Evolutionary conservation across 257 asterid species (phyloP), one percentile per base, ranked within the genome.

Genomic region (Rauvolfia tetraphylla): DNA sequence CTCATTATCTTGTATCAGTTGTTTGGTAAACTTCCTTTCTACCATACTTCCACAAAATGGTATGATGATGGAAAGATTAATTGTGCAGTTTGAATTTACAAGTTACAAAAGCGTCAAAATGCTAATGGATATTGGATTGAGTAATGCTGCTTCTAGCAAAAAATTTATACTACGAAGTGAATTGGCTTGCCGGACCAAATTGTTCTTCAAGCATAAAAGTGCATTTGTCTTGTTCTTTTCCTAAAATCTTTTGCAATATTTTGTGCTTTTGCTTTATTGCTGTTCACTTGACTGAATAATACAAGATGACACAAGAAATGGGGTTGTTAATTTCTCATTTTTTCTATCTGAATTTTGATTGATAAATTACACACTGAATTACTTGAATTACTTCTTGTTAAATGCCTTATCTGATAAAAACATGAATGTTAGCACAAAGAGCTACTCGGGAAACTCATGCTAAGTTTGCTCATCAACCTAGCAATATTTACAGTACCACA

Each of bases 401-500:
- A 70, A 14, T 44, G 14, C 74, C 59, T 66, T 49, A 38, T 66
- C 46, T 36, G 23, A 38, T 11, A 31, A 66, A 22, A 25, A 66
- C 31, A 20, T 36, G 15, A 3, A 31, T 59, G 20, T 59, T 7
- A 31, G 10, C 12, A 3, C 68, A 29, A 66, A 44, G 39, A 46
- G 27, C 59, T 44, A 48, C n/a, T 67, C 44, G 39, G 58, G 23
- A 44, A 70, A 70, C 11, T 70, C n/a, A 42, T 70, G 25, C n/a
- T 70, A 69, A 71, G 46, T 20, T 33, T 72, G 42, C 34, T 72
- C 74, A 20, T 25, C 74, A 22, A 70, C 53, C 11, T 3, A 9
- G 51, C 34, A 41, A 69, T 69, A 18, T 69, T 68, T n/a, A 5
- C 11, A 70, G 36, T 70, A 20, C 58, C 73, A 70, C 31, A n/a